A percentile compares a stretch with the other conserved stretches of the same genome.
These are phyloP conservation scores for Fusarium neocosmosporiellum DNA, from an alignment of 2,329 filamentous ascomycete species.

Conservation along the genomic window DNA sequence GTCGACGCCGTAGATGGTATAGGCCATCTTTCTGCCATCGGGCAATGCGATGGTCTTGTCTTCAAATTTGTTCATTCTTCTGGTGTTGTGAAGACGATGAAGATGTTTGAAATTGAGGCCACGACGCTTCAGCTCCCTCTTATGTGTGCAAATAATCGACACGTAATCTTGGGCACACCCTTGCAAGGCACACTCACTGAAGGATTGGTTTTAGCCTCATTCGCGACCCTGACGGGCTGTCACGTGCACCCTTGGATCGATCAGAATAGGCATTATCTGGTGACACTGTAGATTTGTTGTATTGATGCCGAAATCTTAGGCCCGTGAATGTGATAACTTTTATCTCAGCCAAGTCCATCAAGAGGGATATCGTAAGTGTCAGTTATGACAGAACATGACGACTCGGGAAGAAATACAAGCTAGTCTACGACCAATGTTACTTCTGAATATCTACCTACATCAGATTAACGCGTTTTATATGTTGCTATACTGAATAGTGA, in stretches of 20 bases:
- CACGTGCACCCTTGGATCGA: neutral
- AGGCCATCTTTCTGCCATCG: slow-evolving; percentile 20
- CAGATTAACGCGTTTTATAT: neutral
- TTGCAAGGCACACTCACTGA: neutral
- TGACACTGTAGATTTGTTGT: neutral
- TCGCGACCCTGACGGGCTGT: neutral
- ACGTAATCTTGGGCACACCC: neutral
- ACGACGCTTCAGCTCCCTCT: neutral
- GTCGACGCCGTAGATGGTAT: slow-evolving; percentile 22
- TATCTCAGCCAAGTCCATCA: neutral
- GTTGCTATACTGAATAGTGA: neutral
- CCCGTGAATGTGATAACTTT: neutral
- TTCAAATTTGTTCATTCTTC: slow-evolving; percentile 7
- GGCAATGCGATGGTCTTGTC: slow-evolving; percentile 11
- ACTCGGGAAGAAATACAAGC: no score
- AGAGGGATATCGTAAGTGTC: neutral
- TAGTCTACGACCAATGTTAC: no score
- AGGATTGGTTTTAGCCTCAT: neutral
- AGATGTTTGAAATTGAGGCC: neutral
- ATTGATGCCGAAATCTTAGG: neutral
- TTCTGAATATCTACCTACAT: neutral
- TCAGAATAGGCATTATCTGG: neutral
- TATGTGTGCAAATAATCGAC: neutral
- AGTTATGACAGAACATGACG: neutral
- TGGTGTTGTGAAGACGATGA: neutral